Evolutionary conservation across 2,329 filamentous ascomycete genomes (phyloP), one percentile per base, ranked within the genome.

Genomic region (Aspergillus sp.): DNA sequence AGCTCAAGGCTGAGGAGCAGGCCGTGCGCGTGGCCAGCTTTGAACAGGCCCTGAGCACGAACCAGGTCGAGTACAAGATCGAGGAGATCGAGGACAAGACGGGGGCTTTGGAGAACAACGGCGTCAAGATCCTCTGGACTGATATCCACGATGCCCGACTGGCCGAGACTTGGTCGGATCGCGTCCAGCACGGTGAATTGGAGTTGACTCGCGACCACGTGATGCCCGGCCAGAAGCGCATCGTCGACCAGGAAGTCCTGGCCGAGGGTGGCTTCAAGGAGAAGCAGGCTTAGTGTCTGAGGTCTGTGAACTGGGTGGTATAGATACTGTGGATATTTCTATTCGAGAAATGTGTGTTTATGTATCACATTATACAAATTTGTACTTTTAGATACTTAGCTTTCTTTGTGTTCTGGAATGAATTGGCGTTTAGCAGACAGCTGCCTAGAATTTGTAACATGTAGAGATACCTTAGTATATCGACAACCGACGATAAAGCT

Each of bases 81-180:
- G 66, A 68, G 50, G 67, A 71, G 24, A 39, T 54, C 6, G 50
- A 62, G n/a, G 63, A 68, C 24, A 63, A 67, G 16, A 64, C 69
- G 24, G 67, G 70, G 46, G 67, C 69, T 2, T 52, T 73, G 54
- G 56, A 64, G n/a, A 62, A 67, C 12, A 63, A 71, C 11, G 60
- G 73, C n/a, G 75, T 81, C 31, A 78, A 78, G 66, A 73, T 81
- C 42, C 72, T 77, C 56, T 82, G 80, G 80, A 73, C 71, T 16
- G 77, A 82, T 66, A 49, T 80, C 32, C 72, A 78, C 53, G 77
- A 81, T 67, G 77, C 78, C 29, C 71, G 72, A 42, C 74, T 68
- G 60, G 79, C 80, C 7, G 65, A 73, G 57, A 57, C 66, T 5
- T 82, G 80, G 80, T 77, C 78, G 11, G 66, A 69, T n/a, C 71